phyloP scores from a whole-genome alignment of 1,139 yeast species.

The Blastobotrys buckinghamii region DNA sequence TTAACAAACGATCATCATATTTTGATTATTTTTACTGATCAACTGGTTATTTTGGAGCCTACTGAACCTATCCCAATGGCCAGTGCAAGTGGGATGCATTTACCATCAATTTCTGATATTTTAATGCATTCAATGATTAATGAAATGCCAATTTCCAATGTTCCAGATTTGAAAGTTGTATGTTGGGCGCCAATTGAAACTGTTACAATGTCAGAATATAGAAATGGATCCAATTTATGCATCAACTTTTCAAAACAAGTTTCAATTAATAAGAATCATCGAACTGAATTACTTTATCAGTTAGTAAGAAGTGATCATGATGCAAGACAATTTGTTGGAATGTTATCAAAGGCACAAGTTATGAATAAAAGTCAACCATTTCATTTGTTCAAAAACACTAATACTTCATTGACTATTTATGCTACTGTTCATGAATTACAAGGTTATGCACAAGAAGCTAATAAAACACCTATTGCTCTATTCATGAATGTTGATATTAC shows the following conservation, averaged over 20 bases:
- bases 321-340: slow-evolving; percentile 50
- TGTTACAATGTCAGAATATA: slow-evolving; percentile 29
- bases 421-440: slow-evolving; percentile 74
- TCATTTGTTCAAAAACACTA: slow-evolving; percentile 58
- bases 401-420: slow-evolving; percentile 47
- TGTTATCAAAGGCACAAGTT: slow-evolving; percentile 71
- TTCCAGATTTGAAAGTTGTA: slow-evolving; percentile 65
- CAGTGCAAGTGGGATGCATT: slow-evolving; percentile 37
- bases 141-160: slow-evolving; percentile 66
- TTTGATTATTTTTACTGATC: slow-evolving; percentile 75
- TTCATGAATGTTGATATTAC: slow-evolving; percentile 51
- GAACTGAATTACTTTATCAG: slow-evolving; percentile 26
- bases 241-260: slow-evolving; percentile 11
- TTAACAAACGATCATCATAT: slow-evolving; percentile 36
- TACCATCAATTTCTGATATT: slow-evolving; percentile 67
- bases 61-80: slow-evolving; percentile 28
- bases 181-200: slow-evolving; percentile 65
- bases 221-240: slow-evolving; percentile 18
- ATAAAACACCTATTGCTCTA: slow-evolving; percentile 51
- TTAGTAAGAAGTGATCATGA: slow-evolving; percentile 33
- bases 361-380: slow-evolving; percentile 78
- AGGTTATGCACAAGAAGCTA: slow-evolving; percentile 51
- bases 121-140: slow-evolving; percentile 86
- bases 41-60: slow-evolving; percentile 53
- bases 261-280: slow-evolving; percentile 7